Evolutionary conservation across 1,139 yeast species (phyloP).

Genomic region (Kodamaea sp.): DNA sequence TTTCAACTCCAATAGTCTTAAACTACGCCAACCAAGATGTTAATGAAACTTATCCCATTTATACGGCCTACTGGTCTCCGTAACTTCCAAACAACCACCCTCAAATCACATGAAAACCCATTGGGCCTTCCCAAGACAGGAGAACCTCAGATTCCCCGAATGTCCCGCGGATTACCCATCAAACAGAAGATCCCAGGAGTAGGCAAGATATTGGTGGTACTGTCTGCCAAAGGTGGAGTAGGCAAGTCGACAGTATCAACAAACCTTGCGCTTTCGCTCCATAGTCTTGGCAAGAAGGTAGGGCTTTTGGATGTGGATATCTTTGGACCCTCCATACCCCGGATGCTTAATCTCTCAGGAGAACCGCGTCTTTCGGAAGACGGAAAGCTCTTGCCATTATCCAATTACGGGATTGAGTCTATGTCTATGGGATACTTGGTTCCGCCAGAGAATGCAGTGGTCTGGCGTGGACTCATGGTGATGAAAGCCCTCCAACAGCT

Average conservation of each 20-base stretch:
- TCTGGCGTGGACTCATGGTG: constrained; percentile 87
- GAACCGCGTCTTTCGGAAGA: constrained; percentile 59
- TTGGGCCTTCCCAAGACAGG: constrained; percentile 54
- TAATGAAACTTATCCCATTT: background rate
- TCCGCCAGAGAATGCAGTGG: constrained; percentile 68
- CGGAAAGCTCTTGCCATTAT: constrained; percentile 66
- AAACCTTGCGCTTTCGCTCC: constrained; percentile 67
- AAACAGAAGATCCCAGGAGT: constrained; percentile 62
- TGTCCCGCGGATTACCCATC: constrained; percentile 54
- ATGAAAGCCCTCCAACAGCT: constrained; percentile 86
- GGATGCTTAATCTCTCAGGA: constrained; percentile 61
- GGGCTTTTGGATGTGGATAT: constrained; percentile 82
- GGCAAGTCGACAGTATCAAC: constrained; percentile 63
- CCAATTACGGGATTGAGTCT: constrained; percentile 77
- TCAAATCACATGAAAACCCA: constrained; percentile 49
- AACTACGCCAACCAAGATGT: too few relatives aligned
- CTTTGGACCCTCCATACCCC: constrained; percentile 84
- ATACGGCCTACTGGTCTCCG: constrained; percentile 1
- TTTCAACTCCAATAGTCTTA: too few relatives aligned
- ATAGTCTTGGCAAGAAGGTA: constrained; percentile 53
- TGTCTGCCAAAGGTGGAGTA: constrained; percentile 84
- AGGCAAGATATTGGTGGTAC: constrained; percentile 60
- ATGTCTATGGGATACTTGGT: constrained; percentile 91
- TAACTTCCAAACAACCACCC: constrained; percentile 2
- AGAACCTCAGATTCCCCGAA: constrained; percentile 35